Percentiles rank a stretch among this genome's conserved stretches.
These are phyloP conservation scores for Claviceps sp. DNA, from an alignment of 2,329 filamentous ascomycete species.

Conservation along the genomic window DNA sequence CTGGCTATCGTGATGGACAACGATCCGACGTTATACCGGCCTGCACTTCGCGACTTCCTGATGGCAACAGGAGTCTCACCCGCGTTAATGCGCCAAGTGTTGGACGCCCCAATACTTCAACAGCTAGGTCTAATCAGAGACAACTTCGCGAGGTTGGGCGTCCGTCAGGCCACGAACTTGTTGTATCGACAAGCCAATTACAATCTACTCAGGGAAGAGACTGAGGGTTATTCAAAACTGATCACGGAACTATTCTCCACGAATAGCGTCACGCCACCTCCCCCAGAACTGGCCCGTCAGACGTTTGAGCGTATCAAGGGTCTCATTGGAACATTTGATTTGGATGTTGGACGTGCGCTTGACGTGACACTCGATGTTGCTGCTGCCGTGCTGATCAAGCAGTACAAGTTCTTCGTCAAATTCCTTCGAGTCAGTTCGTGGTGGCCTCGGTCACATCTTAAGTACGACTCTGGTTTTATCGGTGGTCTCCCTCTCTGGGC, in stretches of 20 bases:
- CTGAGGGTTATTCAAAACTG: slow-evolving; percentile 92
- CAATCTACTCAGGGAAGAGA: slow-evolving; percentile 88
- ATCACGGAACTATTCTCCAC: slow-evolving; percentile 92
- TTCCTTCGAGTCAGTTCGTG: slow-evolving; percentile 84
- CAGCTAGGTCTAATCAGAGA: slow-evolving; percentile 67
- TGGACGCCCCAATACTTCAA: slow-evolving; percentile 68
- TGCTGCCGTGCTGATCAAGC: slow-evolving; percentile 82
- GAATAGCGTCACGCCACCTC: slow-evolving; percentile 59
- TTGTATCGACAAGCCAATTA: slow-evolving; percentile 95
- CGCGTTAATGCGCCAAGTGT: slow-evolving; percentile 59
- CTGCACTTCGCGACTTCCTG: slow-evolving; percentile 52
- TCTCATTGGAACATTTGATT: slow-evolving; percentile 89
- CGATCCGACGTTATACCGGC: slow-evolving; percentile 39
- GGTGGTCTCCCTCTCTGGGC: slow-evolving; percentile 78
- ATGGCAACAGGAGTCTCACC: slow-evolving; percentile 59
- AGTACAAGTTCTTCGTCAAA: slow-evolving; percentile 89
- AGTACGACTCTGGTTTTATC: slow-evolving; percentile 29
- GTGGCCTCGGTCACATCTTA: slow-evolving; percentile 63
- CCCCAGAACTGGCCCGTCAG: slow-evolving; percentile 62
- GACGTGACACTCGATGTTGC: slow-evolving; percentile 94
- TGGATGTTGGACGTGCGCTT: slow-evolving; percentile 87
- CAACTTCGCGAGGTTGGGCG: slow-evolving; percentile 72
- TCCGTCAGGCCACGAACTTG: slow-evolving; percentile 82
- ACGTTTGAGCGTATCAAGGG: slow-evolving; percentile 89
- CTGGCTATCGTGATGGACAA: slow-evolving; percentile 67